Conservation (phyloP, 2,329 filamentous ascomycete species). For the Botrytis deweyae region DNA sequence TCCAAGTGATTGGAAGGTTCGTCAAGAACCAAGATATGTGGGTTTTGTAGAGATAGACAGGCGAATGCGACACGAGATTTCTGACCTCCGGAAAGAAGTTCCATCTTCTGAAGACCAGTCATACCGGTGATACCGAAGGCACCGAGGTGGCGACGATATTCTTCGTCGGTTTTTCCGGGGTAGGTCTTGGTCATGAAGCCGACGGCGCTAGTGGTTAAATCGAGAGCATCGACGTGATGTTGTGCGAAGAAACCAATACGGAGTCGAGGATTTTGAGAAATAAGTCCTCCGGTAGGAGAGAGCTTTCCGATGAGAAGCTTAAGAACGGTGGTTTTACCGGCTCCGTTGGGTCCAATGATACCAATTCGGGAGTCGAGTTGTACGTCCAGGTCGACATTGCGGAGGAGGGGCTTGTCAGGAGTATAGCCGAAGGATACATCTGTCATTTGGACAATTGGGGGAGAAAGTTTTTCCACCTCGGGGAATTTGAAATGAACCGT, state of each 20-base stretch:
- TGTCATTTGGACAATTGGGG: constrained; percentile 96
- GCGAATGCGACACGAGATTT: constrained; percentile 98
- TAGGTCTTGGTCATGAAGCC: constrained; percentile 95
- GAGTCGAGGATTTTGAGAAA: constrained; percentile 84
- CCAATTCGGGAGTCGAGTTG: constrained; percentile 97
- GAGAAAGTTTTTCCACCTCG: constrained; percentile 94
- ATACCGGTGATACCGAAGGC: constrained; percentile 90
- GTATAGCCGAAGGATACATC: constrained; percentile 88
- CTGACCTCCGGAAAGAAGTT: constrained; percentile 88
- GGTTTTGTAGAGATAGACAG: constrained; percentile 89
- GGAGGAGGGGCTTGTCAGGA: constrained; percentile 74
- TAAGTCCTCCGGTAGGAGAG: constrained; percentile 71
- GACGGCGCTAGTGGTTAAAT: constrained; percentile 84
- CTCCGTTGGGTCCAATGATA: constrained; percentile 98
- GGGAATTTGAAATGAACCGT: constrained; percentile 96
- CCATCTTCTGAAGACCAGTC: constrained; percentile 96
- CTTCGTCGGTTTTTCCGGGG: constrained; percentile 88
- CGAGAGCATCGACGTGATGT: constrained; percentile 95
- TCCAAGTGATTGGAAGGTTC: constrained; percentile 98
- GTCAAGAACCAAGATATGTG: constrained; percentile 95
- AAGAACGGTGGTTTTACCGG: constrained; percentile 96
- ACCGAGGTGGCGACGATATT: constrained; percentile 92
- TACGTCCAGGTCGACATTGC: constrained; percentile 89
- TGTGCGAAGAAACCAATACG: constrained; percentile 97
- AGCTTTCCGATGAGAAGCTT: constrained; percentile 94